Conservation (phyloP, 2,329 filamentous ascomycete genomes). For the Sporothrix brasiliensis region DNA sequence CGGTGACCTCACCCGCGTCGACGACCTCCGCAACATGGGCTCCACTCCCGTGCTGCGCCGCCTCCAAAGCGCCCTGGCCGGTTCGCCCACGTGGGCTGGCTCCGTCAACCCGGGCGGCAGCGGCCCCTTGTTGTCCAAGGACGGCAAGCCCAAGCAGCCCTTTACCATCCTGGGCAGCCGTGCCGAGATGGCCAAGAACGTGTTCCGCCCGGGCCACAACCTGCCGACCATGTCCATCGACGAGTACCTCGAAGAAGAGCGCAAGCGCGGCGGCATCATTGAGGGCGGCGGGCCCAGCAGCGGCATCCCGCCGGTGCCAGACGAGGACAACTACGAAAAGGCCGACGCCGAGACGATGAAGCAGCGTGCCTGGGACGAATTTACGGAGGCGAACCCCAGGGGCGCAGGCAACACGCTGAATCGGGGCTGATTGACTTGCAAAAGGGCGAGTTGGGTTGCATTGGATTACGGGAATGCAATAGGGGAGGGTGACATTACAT, state of each 20-base stretch:
- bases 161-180: slow-evolving; percentile 83
- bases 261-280: slow-evolving; percentile 80
- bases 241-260: slow-evolving; percentile 94
- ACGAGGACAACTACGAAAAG: slow-evolving; percentile 89
- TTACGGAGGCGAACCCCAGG: slow-evolving; percentile 82
- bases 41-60: slow-evolving; percentile 54
- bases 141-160: slow-evolving; percentile 84
- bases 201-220: slow-evolving; percentile 90
- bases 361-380: slow-evolving; percentile 94
- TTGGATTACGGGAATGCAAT: neutral
- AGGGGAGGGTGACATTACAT: too few relatives aligned
- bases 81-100: slow-evolving; percentile 30
- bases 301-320: slow-evolving; percentile 67
- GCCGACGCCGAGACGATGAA: slow-evolving; percentile 91
- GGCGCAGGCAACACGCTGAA: slow-evolving; percentile 83
- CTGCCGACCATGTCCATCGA: slow-evolving; percentile 97
- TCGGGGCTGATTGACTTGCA: slow-evolving; percentile 55
- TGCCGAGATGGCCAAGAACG: slow-evolving; percentile 73
- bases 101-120: slow-evolving; percentile 9
- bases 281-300: slow-evolving; percentile 84
- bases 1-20: slow-evolving; percentile 72
- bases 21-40: slow-evolving; percentile 45
- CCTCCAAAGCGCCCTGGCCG: slow-evolving; percentile 52
- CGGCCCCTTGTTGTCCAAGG: slow-evolving; percentile 71
- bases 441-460: neutral